Evolutionary conservation across 1,284 basidiomycete genomes (phyloP).

Genomic region (Cutaneotrichosporon mucoides): DNA sequence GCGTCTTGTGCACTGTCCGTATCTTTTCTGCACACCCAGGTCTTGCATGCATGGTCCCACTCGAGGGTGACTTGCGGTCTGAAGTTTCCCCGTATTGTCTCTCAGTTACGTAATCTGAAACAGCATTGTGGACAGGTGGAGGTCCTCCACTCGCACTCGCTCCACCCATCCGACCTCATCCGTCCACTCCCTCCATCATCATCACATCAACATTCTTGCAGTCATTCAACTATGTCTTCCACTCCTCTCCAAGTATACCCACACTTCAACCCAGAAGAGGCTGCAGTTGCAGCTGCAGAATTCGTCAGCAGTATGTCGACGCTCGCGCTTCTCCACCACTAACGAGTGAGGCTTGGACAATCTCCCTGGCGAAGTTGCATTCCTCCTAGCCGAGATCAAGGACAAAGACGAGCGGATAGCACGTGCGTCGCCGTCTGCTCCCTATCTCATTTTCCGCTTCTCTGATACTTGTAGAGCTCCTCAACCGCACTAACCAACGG

Average conservation of each 20-base stretch:
- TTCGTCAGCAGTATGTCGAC: slow-evolving; percentile 62
- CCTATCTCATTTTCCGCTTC: background rate
- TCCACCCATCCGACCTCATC: background rate
- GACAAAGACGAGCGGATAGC: slow-evolving; percentile 50
- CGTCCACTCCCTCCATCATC: background rate
- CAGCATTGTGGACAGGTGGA: background rate
- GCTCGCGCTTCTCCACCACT: background rate
- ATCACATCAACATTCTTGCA: background rate
- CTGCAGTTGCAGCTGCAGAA: slow-evolving; percentile 63
- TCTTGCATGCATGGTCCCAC: too few relatives aligned
- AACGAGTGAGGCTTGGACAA: slow-evolving; percentile 63
- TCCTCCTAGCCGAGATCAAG: slow-evolving; percentile 64
- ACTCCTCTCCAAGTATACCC: slow-evolving; percentile 30
- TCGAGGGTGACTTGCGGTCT: too few relatives aligned
- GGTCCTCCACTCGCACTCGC: background rate
- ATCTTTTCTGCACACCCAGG: too few relatives aligned
- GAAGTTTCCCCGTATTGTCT: too few relatives aligned
- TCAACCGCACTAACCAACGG: slow-evolving; percentile 38
- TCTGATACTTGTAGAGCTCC: slow-evolving; percentile 23
- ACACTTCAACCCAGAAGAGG: slow-evolving; percentile 58
- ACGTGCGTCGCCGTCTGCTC: slow-evolving; percentile 25
- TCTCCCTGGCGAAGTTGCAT: slow-evolving; percentile 66
- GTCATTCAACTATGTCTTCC: background rate
- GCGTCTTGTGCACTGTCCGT: too few relatives aligned
- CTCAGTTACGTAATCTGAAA: too few relatives aligned